Percentiles rank a stretch among this genome's conserved stretches.
Evolutionary conservation across 768 basidiomycete species (phyloP).

Genomic region (Suillus brevipes): DNA sequence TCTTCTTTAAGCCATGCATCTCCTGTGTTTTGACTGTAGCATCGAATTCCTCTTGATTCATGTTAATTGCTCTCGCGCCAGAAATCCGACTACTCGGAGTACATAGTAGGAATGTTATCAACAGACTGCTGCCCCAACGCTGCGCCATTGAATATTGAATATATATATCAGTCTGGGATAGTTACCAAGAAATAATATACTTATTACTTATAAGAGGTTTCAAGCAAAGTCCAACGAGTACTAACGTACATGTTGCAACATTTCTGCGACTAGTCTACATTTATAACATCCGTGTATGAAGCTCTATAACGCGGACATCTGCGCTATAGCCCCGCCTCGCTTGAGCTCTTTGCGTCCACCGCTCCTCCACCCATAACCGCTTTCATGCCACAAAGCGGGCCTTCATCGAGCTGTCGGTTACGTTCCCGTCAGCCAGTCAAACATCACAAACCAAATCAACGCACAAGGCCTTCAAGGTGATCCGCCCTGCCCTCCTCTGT

Average conservation of each 20-base stretch:
- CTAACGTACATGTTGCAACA: background rate
- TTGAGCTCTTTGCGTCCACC: background rate
- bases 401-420: background rate
- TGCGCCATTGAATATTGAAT: background rate
- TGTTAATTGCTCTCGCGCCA: background rate
- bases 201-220: too few relatives aligned
- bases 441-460: slow-evolving; percentile 23
- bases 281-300: background rate
- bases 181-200: too few relatives aligned
- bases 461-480: slow-evolving; percentile 58
- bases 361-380: background rate
- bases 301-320: background rate
- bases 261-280: background rate
- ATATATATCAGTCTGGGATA: too few relatives aligned
- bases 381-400: slow-evolving; percentile 1
- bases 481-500: slow-evolving; percentile 55
- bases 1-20: background rate
- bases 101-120: background rate
- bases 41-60: too few relatives aligned
- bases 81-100: background rate
- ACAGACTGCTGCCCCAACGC: background rate
- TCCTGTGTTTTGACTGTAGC: background rate
- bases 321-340: background rate
- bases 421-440: background rate
- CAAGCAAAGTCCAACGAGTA: too few relatives aligned